A percentile compares a stretch with the other conserved stretches of the same genome.
Conservation (phyloP, 2,329 filamentous ascomycete species). For the Pestalotiopsis sp. region DNA sequence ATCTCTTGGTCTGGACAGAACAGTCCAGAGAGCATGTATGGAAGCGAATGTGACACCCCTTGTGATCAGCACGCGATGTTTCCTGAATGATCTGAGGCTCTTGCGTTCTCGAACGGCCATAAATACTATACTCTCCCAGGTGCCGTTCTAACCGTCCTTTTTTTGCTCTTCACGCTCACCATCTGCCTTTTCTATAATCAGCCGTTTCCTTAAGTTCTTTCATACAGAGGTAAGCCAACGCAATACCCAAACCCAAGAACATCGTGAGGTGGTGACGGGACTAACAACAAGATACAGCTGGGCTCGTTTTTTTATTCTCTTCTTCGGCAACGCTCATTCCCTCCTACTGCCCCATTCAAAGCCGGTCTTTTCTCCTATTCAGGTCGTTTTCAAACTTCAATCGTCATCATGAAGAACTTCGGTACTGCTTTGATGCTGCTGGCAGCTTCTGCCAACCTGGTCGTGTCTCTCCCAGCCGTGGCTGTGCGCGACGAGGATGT, state of each 20-base stretch:
- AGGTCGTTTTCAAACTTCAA: neutral
- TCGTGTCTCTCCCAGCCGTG: constrained; percentile 12
- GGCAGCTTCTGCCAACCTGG: constrained; percentile 14
- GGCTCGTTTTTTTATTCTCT: neutral
- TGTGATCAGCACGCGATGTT: constrained; percentile 1
- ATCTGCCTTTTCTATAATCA: neutral
- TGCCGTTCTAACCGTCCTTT: constrained; percentile 5
- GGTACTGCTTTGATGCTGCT: constrained; percentile 14
- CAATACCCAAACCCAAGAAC: neutral
- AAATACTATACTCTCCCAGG: constrained; percentile 8
- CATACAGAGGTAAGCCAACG: constrained; percentile 1
- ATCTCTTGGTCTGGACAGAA: neutral
- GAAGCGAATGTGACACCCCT: neutral
- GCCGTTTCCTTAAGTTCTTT: constrained; percentile 4
- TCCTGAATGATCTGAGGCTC: neutral
- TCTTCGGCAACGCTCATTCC: neutral
- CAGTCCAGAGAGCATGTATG: neutral
- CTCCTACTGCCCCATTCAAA: neutral
- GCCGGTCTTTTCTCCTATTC: neutral
- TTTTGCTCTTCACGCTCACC: neutral
- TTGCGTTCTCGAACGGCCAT: neutral
- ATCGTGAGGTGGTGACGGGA: neutral
- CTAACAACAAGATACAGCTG: constrained; percentile 2
- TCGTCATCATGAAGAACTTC: constrained; percentile 15
- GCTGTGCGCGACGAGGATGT: constrained; percentile 2